Evolutionary conservation across 1,284 basidiomycete genomes (phyloP).

Genomic region (Agaricales sp.): DNA sequence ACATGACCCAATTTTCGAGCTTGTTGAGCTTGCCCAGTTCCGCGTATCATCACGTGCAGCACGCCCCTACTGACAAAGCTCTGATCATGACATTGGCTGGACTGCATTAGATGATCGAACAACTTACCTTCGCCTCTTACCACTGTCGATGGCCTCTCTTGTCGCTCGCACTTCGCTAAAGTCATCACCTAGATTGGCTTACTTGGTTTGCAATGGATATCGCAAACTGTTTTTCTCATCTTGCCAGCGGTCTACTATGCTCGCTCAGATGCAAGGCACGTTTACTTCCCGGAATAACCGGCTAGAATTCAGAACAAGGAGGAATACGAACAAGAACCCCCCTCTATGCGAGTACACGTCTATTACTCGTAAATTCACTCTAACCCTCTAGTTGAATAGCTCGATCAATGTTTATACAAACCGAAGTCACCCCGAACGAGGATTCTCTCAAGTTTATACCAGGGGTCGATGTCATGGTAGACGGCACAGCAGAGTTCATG

Average conservation of each 20-base stretch:
- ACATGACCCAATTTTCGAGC: no score
- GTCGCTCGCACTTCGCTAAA: no score
- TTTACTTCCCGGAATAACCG: background rate
- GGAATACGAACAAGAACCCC: constrained; percentile 11
- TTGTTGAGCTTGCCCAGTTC: no score
- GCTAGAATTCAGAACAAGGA: constrained; percentile 3
- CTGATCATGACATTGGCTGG: no score
- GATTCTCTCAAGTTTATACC: constrained; percentile 98
- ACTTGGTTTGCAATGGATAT: no score
- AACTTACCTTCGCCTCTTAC: no score
- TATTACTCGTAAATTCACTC: constrained; percentile 1
- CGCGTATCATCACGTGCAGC: no score
- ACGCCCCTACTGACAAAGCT: no score
- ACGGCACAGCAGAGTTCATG: constrained; percentile 88
- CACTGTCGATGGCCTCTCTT: no score
- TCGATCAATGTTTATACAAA: constrained; percentile 95
- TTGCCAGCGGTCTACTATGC: background rate
- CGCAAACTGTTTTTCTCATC: background rate
- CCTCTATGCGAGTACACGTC: constrained; percentile 14
- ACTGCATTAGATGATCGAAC: no score
- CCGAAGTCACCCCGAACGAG: constrained; percentile 94
- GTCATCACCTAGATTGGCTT: no score
- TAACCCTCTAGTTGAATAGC: constrained; percentile 28
- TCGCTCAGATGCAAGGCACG: background rate
- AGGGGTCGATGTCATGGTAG: constrained; percentile 79